Evolutionary conservation across 768 basidiomycete species (phyloP).

Genomic region (Holtermannia corniformis): DNA sequence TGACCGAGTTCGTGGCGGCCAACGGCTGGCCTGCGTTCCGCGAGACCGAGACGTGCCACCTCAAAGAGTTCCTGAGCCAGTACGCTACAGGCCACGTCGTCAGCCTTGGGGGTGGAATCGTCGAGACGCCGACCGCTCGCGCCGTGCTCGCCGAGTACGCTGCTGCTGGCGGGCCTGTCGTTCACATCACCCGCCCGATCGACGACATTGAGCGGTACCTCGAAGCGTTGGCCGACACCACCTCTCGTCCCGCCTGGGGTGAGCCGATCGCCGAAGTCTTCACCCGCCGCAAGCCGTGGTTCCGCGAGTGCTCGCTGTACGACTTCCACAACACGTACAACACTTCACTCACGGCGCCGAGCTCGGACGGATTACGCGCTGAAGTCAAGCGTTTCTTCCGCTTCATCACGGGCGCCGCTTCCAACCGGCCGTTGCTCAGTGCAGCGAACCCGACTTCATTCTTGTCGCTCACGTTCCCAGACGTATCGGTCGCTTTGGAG

Average conservation of each 20-base stretch:
- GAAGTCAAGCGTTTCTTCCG: conserved; percentile 80
- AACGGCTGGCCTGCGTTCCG: conserved; percentile 89
- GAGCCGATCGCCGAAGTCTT: conserved; percentile 80
- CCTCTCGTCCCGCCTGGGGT: conserved; percentile 73
- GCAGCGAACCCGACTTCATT: conserved; percentile 70
- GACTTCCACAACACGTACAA: conserved; percentile 64
- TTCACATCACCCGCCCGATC: conserved; percentile 71
- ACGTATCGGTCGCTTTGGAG: conserved; percentile 59
- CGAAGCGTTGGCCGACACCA: conserved; percentile 50
- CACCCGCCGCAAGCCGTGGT: conserved; percentile 75
- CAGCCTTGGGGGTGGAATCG: conserved; percentile 88
- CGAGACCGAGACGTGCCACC: conserved; percentile 58
- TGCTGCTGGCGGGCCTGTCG: conserved; percentile 57
- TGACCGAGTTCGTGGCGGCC: conserved; percentile 68
- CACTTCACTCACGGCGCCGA: conserved; percentile 1
- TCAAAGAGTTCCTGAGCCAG: conserved; percentile 57
- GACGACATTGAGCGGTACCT: conserved; percentile 76
- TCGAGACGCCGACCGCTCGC: conserved; percentile 71
- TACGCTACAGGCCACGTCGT: conserved; percentile 60
- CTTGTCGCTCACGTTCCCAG: conserved; percentile 84
- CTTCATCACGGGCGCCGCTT: conserved; percentile 64
- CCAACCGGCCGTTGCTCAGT: conserved; percentile 47
- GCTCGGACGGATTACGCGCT: conserved; percentile 34
- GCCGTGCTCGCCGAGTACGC: conserved; percentile 61
- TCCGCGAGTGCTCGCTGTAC: conserved; percentile 65